These are phyloP conservation scores for Xerocomellus dryophilus DNA, from an alignment of 768 basidiomycete species.

Conservation along the genomic window DNA sequence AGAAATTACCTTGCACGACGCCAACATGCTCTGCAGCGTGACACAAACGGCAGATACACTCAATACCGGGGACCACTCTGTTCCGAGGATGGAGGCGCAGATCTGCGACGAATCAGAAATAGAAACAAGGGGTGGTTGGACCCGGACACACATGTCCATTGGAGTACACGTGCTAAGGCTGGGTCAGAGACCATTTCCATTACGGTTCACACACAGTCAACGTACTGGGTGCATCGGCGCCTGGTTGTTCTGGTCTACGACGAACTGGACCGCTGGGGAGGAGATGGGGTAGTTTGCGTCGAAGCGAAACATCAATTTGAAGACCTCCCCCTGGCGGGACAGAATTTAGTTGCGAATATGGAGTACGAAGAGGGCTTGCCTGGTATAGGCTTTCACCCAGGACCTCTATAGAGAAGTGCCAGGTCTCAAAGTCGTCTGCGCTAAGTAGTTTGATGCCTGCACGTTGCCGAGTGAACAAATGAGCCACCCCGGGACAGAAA, in stretches of 20 bases:
- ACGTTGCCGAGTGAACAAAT: slow-evolving; percentile 1
- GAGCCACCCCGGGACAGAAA: background rate
- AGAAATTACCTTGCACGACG: slow-evolving; percentile 76
- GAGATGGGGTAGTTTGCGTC: slow-evolving; percentile 82
- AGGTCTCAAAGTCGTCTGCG: slow-evolving; percentile 75
- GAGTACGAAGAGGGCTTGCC: slow-evolving; percentile 36
- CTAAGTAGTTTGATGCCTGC: slow-evolving; percentile 69
- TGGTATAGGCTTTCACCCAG: slow-evolving; percentile 80
- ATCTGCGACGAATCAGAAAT: slow-evolving; percentile 48
- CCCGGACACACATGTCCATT: slow-evolving; percentile 68
- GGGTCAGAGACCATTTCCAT: slow-evolving; percentile 9
- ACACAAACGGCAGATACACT: slow-evolving; percentile 80
- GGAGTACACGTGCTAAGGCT: slow-evolving; percentile 73
- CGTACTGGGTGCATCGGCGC: slow-evolving; percentile 80
- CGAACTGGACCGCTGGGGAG: slow-evolving; percentile 83
- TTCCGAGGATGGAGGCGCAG: slow-evolving; percentile 85
- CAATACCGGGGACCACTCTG: slow-evolving; percentile 88
- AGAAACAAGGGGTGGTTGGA: slow-evolving; percentile 6
- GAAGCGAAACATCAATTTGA: slow-evolving; percentile 80
- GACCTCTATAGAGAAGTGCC: slow-evolving; percentile 78
- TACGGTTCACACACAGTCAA: slow-evolving; percentile 10
- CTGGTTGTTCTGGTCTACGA: slow-evolving; percentile 58
- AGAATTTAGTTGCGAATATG: background rate
- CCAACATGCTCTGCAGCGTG: slow-evolving; percentile 89
- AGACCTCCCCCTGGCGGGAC: slow-evolving; percentile 61